Base-by-base conservation (phyloP, 2,329 filamentous ascomycete species). In the Ascochyta fabae region DNA sequence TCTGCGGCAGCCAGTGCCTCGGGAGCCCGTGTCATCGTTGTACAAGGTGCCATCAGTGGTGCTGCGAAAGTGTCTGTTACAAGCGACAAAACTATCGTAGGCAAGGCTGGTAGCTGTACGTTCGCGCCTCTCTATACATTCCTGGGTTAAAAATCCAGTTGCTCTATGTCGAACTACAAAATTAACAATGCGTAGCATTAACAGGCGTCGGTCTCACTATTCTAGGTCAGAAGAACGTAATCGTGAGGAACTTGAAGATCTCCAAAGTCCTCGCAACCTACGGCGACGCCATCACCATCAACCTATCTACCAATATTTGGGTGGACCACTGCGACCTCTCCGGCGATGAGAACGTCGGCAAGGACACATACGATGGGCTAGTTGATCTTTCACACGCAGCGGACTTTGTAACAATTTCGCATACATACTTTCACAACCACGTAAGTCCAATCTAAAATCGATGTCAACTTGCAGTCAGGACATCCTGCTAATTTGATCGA, bases 251-350 rank as follows among this genome's bases (percentile, higher is more conserved):
- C 77, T 68, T 88, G 59, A 84, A 87, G 62, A 76, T 80, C 58
- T 81, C 85, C 64, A 84, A 86, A 35, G 67, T 79, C 10, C 85
- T 77, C 19, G 85, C 85, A 8, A 72, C 73, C 9, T 80, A 83
- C 55, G 85, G 85, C 9, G 86, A 88, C 63, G 84, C 81, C 53
- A 82, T 88, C 61, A 82, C 79, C 59, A 83, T 88, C 56, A 80
- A 87, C 73, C 68, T 70, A 6, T 80, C 81, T 0, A 82, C 69
- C 44, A 86, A 87, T 61, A 80, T 71, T 33, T 69, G 87, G 87
- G 78, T 89, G 45, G 87, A 89, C 73, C 86, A 89, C 76, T 81
- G 80, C 68, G 86, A 89, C 59, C 77, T 89, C 2, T 85, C 83
- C 24, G 81, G 87, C 13, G 68, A 68, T 12, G 48, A 68, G 31